These are phyloP conservation scores for Ustilago tritici DNA, from an alignment of 1,284 basidiomycete species.

Conservation along the genomic window DNA sequence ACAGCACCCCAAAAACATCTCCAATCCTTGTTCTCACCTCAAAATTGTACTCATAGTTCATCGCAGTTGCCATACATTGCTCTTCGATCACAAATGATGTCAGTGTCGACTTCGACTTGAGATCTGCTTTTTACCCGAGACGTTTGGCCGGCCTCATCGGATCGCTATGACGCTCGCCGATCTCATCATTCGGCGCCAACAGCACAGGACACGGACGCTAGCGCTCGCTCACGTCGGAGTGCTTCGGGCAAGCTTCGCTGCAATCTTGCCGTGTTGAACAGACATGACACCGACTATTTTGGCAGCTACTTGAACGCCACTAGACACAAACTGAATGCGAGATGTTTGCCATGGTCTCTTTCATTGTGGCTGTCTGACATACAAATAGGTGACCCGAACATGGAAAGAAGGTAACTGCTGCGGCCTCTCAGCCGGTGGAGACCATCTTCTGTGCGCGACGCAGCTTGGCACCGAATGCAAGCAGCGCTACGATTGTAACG, in stretches of 20 bases:
- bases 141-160: background rate
- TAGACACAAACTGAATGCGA: no score
- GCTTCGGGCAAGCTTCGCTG: no score
- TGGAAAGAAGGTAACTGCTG: background rate
- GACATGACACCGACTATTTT: background rate
- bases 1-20: background rate
- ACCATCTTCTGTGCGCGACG: conserved; percentile 50
- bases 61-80: background rate
- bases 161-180: background rate
- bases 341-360: background rate
- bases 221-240: background rate
- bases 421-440: conserved; percentile 18
- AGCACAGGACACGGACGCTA: background rate
- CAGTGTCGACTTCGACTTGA: background rate
- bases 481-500: conserved; percentile 44
- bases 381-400: background rate
- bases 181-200: background rate
- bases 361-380: background rate
- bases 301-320: background rate
- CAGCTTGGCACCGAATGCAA: conserved; percentile 49
- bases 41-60: conserved; percentile 30
- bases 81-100: background rate
- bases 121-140: background rate
- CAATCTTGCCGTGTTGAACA: background rate
- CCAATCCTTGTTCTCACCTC: background rate